phyloP scores from a whole-genome alignment of 352 stramenopile species.

The Pythium periplocum region DNA sequence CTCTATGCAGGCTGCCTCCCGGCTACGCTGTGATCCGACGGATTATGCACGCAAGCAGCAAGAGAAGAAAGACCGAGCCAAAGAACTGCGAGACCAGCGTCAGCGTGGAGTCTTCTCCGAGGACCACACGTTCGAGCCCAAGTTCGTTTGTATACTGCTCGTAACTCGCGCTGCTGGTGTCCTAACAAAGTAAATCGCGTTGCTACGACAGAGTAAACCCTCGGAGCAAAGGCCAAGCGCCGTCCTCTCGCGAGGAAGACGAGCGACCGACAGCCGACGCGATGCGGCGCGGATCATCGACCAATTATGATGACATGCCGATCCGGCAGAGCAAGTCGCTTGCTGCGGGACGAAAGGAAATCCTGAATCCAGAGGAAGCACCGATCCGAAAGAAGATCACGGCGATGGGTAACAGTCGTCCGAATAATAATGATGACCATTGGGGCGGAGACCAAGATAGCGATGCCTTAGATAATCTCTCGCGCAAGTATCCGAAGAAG shows the following conservation, averaged over 20 bases:
- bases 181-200: not conserved
- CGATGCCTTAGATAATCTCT: slow-evolving; percentile 63
- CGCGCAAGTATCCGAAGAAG: slow-evolving; percentile 59
- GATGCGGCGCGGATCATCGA: slow-evolving; percentile 15
- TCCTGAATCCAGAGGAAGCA: slow-evolving; percentile 18
- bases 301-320: slow-evolving; percentile 32
- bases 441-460: slow-evolving; percentile 20
- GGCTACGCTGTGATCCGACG: slow-evolving; percentile 69
- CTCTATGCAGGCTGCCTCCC: not conserved
- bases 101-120: slow-evolving; percentile 63
- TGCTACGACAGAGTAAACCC: slow-evolving; percentile 34
- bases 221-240: slow-evolving; percentile 20
- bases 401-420: slow-evolving; percentile 17
- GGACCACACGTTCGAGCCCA: slow-evolving; percentile 74
- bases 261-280: slow-evolving; percentile 17
- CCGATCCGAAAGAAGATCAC: slow-evolving; percentile 13
- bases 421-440: slow-evolving; percentile 56
- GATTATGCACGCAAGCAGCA: slow-evolving; percentile 79
- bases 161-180: slow-evolving; percentile 3
- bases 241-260: slow-evolving; percentile 48
- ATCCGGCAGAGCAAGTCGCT: slow-evolving; percentile 39
- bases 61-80: slow-evolving; percentile 70
- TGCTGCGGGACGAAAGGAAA: slow-evolving; percentile 18
- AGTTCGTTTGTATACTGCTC: slow-evolving; percentile 23
- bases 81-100: slow-evolving; percentile 66